Conservation (phyloP, 1,284 basidiomycete species). For the Boletus sp. region DNA sequence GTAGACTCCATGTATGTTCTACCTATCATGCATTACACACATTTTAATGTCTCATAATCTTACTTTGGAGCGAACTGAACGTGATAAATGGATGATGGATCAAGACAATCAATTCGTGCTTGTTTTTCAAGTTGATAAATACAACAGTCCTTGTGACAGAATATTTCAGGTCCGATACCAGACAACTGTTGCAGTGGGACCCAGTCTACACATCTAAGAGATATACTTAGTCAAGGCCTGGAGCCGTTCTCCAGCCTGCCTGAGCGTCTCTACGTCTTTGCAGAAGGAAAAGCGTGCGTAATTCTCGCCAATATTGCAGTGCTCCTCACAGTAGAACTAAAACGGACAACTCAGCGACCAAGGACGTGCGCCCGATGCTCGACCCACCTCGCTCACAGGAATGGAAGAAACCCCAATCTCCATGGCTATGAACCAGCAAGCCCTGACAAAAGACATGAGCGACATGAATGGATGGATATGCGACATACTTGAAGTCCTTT, state of each 20-base stretch:
- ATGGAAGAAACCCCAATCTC: conserved; percentile 89
- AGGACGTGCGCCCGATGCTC: neutral
- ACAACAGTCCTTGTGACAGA: neutral
- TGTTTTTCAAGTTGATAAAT: too few relatives aligned
- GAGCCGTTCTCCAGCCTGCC: conserved; percentile 73
- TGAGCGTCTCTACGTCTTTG: conserved; percentile 84
- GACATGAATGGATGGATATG: neutral
- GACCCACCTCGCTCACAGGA: conserved; percentile 84
- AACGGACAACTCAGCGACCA: conserved; percentile 1
- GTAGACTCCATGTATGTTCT: too few relatives aligned
- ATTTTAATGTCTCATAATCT: neutral
- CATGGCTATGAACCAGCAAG: conserved; percentile 88
- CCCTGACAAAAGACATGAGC: conserved; percentile 41
- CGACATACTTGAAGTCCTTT: conserved; percentile 76
- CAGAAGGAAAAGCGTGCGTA: conserved; percentile 91
- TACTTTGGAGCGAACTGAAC: neutral
- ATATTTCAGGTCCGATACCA: neutral
- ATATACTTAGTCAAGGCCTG: conserved; percentile 71
- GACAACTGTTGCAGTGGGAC: neutral
- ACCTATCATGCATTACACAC: too few relatives aligned
- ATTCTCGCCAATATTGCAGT: conserved; percentile 78
- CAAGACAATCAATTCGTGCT: too few relatives aligned
- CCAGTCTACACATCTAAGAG: conserved; percentile 13
- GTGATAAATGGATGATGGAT: too few relatives aligned
- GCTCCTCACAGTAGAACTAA: conserved; percentile 87